phyloP scores from a whole-genome alignment of 140 eudicot species.

The Ambrosia hybrid region DNA sequence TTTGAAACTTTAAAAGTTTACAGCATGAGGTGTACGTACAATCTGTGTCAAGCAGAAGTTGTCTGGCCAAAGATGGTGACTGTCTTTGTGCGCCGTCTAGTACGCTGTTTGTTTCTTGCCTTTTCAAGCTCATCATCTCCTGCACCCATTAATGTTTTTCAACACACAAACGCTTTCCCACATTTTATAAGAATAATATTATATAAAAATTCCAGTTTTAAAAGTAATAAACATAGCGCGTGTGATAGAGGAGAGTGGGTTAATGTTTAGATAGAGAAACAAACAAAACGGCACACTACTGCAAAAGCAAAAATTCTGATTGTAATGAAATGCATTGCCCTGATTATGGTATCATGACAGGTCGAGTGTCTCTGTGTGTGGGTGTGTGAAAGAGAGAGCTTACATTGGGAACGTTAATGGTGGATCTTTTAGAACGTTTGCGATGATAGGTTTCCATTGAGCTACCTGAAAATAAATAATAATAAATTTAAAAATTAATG shows the following conservation, averaged over 20 bases:
- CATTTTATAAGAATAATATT: conserved; percentile 10
- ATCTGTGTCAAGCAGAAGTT: conserved; percentile 30
- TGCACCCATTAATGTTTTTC: conserved; percentile 30
- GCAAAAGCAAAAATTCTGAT: conserved; percentile 26
- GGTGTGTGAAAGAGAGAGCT: conserved; percentile 10
- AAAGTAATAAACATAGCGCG: conserved; percentile 18
- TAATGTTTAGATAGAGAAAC: conserved; percentile 16
- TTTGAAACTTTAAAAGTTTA: conserved; percentile 7
- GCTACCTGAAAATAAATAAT: neutral
- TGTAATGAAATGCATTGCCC: conserved; percentile 18
- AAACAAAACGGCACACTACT: conserved; percentile 16
- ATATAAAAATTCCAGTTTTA: neutral
- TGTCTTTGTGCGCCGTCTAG: conserved; percentile 35
- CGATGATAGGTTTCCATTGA: conserved; percentile 45
- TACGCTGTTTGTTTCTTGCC: conserved; percentile 40
- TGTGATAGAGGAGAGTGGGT: conserved; percentile 27
- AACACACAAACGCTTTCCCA: conserved; percentile 3
- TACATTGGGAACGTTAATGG: conserved; percentile 26
- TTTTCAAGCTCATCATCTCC: conserved; percentile 37
- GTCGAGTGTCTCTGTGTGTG: neutral
- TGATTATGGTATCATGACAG: neutral
- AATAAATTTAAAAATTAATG: neutral
- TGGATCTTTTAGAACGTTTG: conserved; percentile 35
- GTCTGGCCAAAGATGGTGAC: conserved; percentile 40
- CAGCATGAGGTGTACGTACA: conserved; percentile 26